Conservation (phyloP, 2,329 filamentous ascomycete species). For the Simplicillium sp. region DNA sequence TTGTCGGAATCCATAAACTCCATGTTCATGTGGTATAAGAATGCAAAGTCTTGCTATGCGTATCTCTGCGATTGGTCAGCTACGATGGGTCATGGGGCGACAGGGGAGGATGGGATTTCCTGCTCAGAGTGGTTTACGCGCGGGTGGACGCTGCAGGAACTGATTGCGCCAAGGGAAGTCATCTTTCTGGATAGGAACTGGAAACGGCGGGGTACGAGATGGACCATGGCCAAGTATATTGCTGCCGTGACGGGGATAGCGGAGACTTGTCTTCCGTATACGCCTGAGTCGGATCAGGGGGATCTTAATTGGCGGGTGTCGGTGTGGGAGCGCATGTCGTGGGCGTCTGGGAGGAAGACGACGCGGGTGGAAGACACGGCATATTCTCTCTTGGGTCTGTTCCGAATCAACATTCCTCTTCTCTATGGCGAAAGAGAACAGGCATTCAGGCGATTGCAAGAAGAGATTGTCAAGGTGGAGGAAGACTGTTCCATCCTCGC, state of each 20-base stretch:
- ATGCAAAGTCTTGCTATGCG: conserved; percentile 5
- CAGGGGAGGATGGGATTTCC: neutral
- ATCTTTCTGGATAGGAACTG: conserved; percentile 11
- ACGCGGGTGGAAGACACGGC: too few species aligned
- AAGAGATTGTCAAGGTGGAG: too few species aligned
- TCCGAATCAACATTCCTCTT: too few species aligned
- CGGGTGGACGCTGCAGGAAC: conserved; percentile 14
- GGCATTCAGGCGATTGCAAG: too few species aligned
- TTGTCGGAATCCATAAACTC: conserved; percentile 7
- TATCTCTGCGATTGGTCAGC: conserved; percentile 6
- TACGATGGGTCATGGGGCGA: neutral
- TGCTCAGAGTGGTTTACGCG: conserved; percentile 10
- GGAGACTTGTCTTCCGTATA: neutral
- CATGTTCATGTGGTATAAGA: conserved; percentile 6
- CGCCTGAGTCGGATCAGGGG: too few species aligned
- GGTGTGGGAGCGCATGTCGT: too few species aligned
- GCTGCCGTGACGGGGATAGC: neutral
- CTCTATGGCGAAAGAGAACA: too few species aligned
- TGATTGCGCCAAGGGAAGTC: conserved; percentile 10
- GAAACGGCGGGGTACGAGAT: conserved; percentile 11
- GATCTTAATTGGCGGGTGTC: too few species aligned
- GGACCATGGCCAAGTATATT: conserved; percentile 1
- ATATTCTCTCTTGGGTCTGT: too few species aligned
- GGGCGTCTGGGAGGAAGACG: too few species aligned
- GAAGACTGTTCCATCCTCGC: too few species aligned